Conservation (phyloP, 176 grass and related monocot genomes). For the Stipa capillata region DNA sequence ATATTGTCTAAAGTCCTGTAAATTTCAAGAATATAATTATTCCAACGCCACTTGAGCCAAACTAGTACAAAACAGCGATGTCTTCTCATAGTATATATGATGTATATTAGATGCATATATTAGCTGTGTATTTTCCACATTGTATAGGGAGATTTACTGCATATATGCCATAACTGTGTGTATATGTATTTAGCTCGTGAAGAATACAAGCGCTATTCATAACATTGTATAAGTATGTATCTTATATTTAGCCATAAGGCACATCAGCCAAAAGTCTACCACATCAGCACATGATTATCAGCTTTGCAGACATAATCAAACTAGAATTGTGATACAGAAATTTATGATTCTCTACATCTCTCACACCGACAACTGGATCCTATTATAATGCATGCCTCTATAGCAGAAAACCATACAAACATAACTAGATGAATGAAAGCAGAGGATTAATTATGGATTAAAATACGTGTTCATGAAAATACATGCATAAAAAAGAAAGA, state of each 20-base stretch:
- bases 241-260: background rate
- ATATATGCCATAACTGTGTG: too few species aligned
- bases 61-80: background rate
- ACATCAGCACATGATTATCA: background rate
- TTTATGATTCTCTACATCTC: background rate
- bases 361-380: background rate
- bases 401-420: background rate
- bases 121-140: too few species aligned
- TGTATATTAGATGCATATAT: too few species aligned
- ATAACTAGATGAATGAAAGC: background rate
- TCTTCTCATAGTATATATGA: background rate
- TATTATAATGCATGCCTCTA: background rate
- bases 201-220: too few species aligned
- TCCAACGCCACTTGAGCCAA: background rate
- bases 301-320: background rate
- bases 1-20: background rate
- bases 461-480: background rate
- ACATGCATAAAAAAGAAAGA: background rate
- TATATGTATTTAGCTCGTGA: too few species aligned
- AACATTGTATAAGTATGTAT: too few species aligned
- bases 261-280: background rate
- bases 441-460: background rate
- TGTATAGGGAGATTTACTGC: too few species aligned
- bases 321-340: background rate
- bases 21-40: background rate